Evolutionary conservation across 495 filamentous ascomycete species (phyloP).

Genomic region (Pyronema domesticum): DNA sequence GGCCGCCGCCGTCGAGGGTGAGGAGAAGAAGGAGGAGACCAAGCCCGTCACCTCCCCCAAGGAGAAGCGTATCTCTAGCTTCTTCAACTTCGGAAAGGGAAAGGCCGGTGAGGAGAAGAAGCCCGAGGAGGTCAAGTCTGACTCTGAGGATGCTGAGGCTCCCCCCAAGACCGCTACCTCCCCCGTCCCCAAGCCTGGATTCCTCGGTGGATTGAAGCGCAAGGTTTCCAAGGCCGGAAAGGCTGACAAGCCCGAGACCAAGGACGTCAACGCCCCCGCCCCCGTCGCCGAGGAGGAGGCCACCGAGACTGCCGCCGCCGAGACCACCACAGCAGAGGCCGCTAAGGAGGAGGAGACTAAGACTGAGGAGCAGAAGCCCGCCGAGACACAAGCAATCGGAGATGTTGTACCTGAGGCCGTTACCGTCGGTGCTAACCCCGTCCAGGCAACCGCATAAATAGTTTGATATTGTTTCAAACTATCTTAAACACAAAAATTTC

Average conservation of each 20-base stretch:
- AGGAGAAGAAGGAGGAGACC: neutral
- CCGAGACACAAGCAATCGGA: slow-evolving; percentile 16
- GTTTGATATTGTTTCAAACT: neutral
- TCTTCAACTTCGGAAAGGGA: slow-evolving; percentile 24
- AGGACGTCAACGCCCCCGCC: slow-evolving; percentile 26
- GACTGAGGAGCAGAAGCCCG: neutral
- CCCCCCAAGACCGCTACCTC: slow-evolving; percentile 18
- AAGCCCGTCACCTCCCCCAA: slow-evolving; percentile 4
- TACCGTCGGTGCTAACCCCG: slow-evolving; percentile 25
- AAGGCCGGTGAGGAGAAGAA: slow-evolving; percentile 20
- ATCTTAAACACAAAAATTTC: no score
- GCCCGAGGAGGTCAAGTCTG: slow-evolving; percentile 21
- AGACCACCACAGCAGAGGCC: slow-evolving; percentile 3
- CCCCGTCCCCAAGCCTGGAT: slow-evolving; percentile 6
- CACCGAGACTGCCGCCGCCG: slow-evolving; percentile 13
- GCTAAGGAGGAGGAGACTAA: neutral
- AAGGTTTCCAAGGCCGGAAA: slow-evolving; percentile 24
- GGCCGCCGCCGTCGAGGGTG: neutral
- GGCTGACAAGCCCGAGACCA: slow-evolving; percentile 21
- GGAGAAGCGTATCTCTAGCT: slow-evolving; percentile 28
- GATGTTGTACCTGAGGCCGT: slow-evolving; percentile 28
- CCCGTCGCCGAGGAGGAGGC: slow-evolving; percentile 27
- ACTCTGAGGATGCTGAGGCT: slow-evolving; percentile 19
- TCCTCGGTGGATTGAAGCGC: slow-evolving; percentile 21
- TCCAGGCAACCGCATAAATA: slow-evolving; percentile 30